Conservation (phyloP, 208 protist species). For the Acanthamoeba lenticulata region DNA sequence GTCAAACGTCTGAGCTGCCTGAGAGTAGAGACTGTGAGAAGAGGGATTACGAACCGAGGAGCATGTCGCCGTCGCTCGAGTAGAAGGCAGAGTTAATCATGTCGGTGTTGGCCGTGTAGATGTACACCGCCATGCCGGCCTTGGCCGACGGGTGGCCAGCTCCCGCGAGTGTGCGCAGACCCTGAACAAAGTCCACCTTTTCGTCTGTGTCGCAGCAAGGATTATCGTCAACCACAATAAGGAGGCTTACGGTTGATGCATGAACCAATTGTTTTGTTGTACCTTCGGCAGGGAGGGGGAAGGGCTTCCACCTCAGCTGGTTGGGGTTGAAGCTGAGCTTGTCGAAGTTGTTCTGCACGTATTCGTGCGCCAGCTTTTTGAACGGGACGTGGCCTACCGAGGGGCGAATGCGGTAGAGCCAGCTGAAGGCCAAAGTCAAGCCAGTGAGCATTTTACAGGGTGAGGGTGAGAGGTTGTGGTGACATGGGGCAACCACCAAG, state of each 20-base stretch:
- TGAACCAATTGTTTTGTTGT: too few species aligned
- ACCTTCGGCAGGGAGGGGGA: slow-evolving; percentile 72
- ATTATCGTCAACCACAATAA: background rate
- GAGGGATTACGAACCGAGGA: slow-evolving; percentile 85
- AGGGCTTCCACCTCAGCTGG: slow-evolving; percentile 88
- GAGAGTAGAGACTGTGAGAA: background rate
- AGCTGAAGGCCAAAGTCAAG: too few species aligned
- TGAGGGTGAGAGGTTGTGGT: background rate
- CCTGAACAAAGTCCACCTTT: slow-evolving; percentile 81
- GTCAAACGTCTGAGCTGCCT: too few species aligned
- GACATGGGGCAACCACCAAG: too few species aligned
- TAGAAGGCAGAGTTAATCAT: slow-evolving; percentile 86
- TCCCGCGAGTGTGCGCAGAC: slow-evolving; percentile 65
- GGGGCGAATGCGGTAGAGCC: slow-evolving; percentile 91
- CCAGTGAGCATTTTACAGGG: background rate
- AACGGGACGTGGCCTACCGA: slow-evolving; percentile 85
- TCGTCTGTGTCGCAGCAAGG: background rate
- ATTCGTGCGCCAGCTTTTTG: slow-evolving; percentile 6
- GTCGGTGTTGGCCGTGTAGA: slow-evolving; percentile 85
- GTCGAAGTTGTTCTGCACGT: slow-evolving; percentile 58
- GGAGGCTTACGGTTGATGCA: too few species aligned
- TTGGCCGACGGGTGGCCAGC: slow-evolving; percentile 85
- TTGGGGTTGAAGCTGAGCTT: slow-evolving; percentile 77
- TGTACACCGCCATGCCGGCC: slow-evolving; percentile 86
- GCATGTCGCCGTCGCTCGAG: slow-evolving; percentile 90